These are phyloP conservation scores for Chrysosphaeria jannelii DNA, from an alignment of 2,329 filamentous ascomycete genomes.

Conservation along the genomic window DNA sequence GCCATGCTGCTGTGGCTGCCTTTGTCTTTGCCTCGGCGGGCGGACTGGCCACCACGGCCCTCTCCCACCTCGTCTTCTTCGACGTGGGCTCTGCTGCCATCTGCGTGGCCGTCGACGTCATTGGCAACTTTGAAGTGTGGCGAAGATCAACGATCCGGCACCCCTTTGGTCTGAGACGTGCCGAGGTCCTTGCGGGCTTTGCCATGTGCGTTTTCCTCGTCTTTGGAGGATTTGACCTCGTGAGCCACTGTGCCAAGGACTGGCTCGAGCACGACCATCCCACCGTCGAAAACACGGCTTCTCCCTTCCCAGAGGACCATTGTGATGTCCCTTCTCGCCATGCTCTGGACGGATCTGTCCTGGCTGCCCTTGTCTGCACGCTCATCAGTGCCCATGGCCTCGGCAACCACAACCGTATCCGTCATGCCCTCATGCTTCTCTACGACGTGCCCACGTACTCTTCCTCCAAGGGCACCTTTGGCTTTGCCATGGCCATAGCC, in stretches of 20 bases:
- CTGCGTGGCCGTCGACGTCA: conserved; percentile 73
- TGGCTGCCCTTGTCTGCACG: conserved; percentile 58
- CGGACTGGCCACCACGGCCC: conserved; percentile 64
- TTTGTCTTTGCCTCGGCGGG: conserved; percentile 39
- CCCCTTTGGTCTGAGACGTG: conserved; percentile 74
- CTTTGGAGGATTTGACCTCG: conserved; percentile 91
- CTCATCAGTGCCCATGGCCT: conserved; percentile 64
- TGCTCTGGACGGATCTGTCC: conserved; percentile 42
- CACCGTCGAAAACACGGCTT: conserved; percentile 13
- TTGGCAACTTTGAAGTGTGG: conserved; percentile 96
- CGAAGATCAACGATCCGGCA: conserved; percentile 73
- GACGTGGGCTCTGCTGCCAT: conserved; percentile 78
- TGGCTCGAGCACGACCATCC: conserved; percentile 29
- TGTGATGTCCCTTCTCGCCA: conserved; percentile 6
- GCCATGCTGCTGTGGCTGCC: conserved; percentile 55
- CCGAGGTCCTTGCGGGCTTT: conserved; percentile 82
- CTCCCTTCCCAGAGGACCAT: neutral
- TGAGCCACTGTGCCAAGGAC: conserved; percentile 82
- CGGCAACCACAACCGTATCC: conserved; percentile 74
- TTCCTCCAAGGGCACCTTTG: neutral
- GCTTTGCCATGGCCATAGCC: conserved; percentile 8
- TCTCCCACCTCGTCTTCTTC: conserved; percentile 84
- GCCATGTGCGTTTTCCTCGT: conserved; percentile 85
- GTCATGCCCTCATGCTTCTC: conserved; percentile 37
- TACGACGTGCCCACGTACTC: conserved; percentile 1